phyloP scores from a whole-genome alignment of 768 basidiomycete genomes.

The Tephrocybe sp. region DNA sequence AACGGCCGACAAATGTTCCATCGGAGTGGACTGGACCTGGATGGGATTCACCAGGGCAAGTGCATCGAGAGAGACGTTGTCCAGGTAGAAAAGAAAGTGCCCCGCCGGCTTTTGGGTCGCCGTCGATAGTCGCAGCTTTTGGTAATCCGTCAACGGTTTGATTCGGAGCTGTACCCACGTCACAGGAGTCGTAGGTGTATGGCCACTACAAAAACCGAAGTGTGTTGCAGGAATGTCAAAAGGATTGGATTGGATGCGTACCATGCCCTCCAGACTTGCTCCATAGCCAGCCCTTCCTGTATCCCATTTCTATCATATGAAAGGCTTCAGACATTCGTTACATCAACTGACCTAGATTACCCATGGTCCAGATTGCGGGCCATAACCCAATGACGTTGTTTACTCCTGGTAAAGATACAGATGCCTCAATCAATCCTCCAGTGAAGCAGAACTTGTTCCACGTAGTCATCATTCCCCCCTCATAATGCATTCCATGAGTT shows the following conservation, averaged over 20 bases:
- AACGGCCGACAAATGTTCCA: slow-evolving; percentile 76
- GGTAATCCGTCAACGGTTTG: slow-evolving; percentile 75
- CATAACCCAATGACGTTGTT: slow-evolving; percentile 67
- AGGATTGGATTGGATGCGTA: slow-evolving; percentile 23
- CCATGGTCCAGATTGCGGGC: slow-evolving; percentile 83
- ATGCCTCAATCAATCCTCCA: slow-evolving; percentile 73
- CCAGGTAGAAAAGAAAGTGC: slow-evolving; percentile 83
- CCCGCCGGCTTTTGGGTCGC: slow-evolving; percentile 50
- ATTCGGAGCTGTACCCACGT: slow-evolving; percentile 89
- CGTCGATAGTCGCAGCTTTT: slow-evolving; percentile 52
- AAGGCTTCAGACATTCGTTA: neutral
- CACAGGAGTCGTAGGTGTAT: slow-evolving; percentile 82
- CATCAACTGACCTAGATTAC: slow-evolving; percentile 56
- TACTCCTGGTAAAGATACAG: slow-evolving; percentile 66
- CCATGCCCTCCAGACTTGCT: slow-evolving; percentile 80
- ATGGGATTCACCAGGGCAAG: slow-evolving; percentile 81
- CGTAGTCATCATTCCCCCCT: slow-evolving; percentile 64
- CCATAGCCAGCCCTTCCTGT: slow-evolving; percentile 84
- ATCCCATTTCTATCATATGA: neutral
- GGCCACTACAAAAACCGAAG: slow-evolving; percentile 54
- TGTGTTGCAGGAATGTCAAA: neutral
- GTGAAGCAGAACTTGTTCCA: slow-evolving; percentile 97
- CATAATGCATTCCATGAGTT: slow-evolving; percentile 71
- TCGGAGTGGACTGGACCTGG: slow-evolving; percentile 81
- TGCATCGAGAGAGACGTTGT: slow-evolving; percentile 84